Evolutionary conservation across 805 yeast genomes (phyloP).

Genomic region (Saccharomycopsis capsularis): DNA sequence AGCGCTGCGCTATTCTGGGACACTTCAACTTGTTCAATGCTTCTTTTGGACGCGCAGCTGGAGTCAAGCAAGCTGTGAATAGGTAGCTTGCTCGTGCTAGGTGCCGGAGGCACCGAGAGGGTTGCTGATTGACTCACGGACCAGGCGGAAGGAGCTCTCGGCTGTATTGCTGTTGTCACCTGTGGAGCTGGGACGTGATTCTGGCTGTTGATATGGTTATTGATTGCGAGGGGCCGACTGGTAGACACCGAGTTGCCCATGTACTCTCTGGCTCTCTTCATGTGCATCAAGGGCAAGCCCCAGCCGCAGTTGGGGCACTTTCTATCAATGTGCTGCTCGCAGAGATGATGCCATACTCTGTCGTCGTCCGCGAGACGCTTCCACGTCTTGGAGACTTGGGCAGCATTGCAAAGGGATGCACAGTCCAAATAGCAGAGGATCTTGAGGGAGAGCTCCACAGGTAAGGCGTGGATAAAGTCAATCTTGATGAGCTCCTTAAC

Average conservation of each 20-base stretch:
- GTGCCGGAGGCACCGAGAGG: not conserved
- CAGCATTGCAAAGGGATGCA: conserved; percentile 86
- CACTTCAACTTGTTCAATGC: not conserved
- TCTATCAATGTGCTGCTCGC: conserved; percentile 95
- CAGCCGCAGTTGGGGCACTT: conserved; percentile 98
- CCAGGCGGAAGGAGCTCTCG: not conserved
- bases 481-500: conserved; percentile 74
- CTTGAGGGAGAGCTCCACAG: conserved; percentile 78
- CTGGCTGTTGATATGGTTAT: not conserved
- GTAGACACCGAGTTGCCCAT: conserved; percentile 25
- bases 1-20: not conserved
- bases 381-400: conserved; percentile 88
- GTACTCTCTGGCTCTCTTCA: conserved; percentile 59
- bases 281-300: conserved; percentile 94
- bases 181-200: conserved; percentile 8
- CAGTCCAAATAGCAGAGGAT: conserved; percentile 87
- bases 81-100: not conserved
- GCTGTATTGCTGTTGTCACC: not conserved
- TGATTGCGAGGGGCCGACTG: too few species aligned
- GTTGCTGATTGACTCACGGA: not conserved
- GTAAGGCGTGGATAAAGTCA: conserved; percentile 80
- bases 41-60: conserved; percentile 1
- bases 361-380: conserved; percentile 89
- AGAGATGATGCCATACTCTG: conserved; percentile 96
- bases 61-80: not conserved